phyloP scores from a whole-genome alignment of 2,329 filamentous ascomycete genomes.

The Aureobasidium melanogenum region DNA sequence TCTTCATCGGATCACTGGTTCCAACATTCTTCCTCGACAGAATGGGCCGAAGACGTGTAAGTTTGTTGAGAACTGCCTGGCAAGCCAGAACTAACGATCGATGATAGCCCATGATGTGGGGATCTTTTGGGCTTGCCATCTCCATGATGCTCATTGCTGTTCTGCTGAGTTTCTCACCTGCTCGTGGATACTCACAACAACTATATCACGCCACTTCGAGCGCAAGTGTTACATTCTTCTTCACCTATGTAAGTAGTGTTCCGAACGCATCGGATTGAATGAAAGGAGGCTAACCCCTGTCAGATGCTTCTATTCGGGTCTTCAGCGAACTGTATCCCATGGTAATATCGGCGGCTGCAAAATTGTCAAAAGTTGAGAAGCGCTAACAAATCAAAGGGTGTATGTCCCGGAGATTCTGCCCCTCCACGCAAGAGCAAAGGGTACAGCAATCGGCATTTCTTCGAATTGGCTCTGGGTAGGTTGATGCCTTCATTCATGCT shows the following conservation, averaged over 20 bases:
- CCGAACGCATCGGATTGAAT: background rate
- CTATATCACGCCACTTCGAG: constrained; percentile 33
- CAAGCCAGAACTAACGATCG: background rate
- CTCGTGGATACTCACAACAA: constrained; percentile 21
- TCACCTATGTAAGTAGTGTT: constrained; percentile 28
- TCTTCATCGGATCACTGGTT: constrained; percentile 34
- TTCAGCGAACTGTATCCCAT: constrained; percentile 40
- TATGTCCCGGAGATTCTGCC: constrained; percentile 44
- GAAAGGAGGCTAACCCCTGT: constrained; percentile 13
- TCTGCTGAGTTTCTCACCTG: constrained; percentile 34
- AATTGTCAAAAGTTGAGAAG: too few relatives aligned
- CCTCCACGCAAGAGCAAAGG: constrained; percentile 41
- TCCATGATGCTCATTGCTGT: constrained; percentile 34
- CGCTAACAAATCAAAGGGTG: too few relatives aligned
- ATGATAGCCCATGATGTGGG: constrained; percentile 26
- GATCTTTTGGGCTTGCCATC: constrained; percentile 25
- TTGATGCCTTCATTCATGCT: too few relatives aligned
- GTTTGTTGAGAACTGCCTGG: background rate
- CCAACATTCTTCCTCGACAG: constrained; percentile 39
- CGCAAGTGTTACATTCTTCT: constrained; percentile 43
- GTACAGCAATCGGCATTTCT: constrained; percentile 41
- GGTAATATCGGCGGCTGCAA: constrained; percentile 21
- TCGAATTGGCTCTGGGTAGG: constrained; percentile 40
- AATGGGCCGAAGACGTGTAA: constrained; percentile 25
- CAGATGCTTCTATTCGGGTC: constrained; percentile 36